A percentile compares a stretch with the other conserved stretches of the same genome.
These are phyloP conservation scores for Leersia perrieri DNA, from an alignment of 176 grass and related monocot species.

Conservation along the genomic window DNA sequence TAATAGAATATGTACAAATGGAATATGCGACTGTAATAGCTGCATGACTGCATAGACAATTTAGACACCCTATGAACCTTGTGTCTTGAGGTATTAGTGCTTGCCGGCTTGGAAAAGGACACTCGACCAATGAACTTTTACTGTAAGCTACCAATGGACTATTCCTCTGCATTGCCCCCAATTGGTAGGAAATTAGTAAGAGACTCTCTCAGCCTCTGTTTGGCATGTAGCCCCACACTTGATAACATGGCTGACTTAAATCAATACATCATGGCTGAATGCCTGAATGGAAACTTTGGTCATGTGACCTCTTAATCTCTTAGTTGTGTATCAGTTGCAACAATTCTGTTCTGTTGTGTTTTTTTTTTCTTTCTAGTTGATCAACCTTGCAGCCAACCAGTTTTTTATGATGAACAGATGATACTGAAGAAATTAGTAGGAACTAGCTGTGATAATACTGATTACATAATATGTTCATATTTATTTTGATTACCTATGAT, in stretches of 20 bases:
- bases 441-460: not conserved
- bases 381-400: not conserved
- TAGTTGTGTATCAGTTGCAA: not conserved
- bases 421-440: not conserved
- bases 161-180: constrained; percentile 48
- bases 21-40: not conserved
- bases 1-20: not conserved
- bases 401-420: not conserved
- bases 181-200: constrained; percentile 63
- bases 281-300: no score
- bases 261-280: no score
- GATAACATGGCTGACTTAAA: not conserved
- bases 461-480: not conserved
- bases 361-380: not conserved
- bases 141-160: constrained; percentile 46
- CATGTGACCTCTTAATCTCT: not conserved
- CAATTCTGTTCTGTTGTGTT: not conserved
- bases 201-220: constrained; percentile 60
- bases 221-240: constrained; percentile 55
- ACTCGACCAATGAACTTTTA: constrained; percentile 52
- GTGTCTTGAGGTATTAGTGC: not conserved
- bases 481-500: not conserved
- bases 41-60: not conserved
- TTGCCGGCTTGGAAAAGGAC: constrained; percentile 60
- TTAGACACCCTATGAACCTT: not conserved